A percentile compares a stretch with the other conserved stretches of the same genome.
phyloP scores from a whole-genome alignment of 78 protist genomes.

The Planoprotostelium fungivorum region DNA sequence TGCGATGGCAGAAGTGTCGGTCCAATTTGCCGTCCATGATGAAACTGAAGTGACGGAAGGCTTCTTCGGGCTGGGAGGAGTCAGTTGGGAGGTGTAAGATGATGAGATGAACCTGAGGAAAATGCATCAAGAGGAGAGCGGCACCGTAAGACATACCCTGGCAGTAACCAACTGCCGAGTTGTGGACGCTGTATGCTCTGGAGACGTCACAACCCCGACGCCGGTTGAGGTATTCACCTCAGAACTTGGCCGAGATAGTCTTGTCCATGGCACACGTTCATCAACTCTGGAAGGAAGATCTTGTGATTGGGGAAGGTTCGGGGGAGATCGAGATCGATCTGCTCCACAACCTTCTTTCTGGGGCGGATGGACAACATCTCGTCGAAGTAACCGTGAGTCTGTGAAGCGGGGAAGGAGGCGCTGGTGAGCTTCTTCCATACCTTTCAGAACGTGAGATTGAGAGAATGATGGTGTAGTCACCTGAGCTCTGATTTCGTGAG shows the following conservation, averaged over 20 bases:
- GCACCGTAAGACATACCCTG: constrained; percentile 66
- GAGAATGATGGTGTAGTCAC: neutral
- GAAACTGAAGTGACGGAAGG: neutral
- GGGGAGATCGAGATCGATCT: constrained; percentile 49
- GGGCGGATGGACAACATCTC: neutral
- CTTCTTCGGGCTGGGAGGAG: neutral
- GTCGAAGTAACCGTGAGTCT: neutral
- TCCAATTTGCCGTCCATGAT: neutral
- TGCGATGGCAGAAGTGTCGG: neutral
- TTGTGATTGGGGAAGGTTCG: constrained; percentile 50
- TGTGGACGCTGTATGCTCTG: constrained; percentile 20
- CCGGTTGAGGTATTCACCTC: neutral
- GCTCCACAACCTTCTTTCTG: constrained; percentile 8
- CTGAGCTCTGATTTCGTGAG: neutral
- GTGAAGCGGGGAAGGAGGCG: neutral
- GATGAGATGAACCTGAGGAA: neutral
- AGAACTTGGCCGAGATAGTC: neutral
- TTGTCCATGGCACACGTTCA: constrained; percentile 2
- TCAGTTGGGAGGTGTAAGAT: neutral
- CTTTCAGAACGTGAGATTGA: neutral
- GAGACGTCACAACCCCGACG: neutral
- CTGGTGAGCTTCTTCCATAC: neutral
- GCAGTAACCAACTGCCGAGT: constrained; percentile 53
- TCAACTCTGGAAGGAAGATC: constrained; percentile 39
- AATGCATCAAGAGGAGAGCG: constrained; percentile 47